Evolutionary conservation across 2,329 filamentous ascomycete genomes (phyloP).

Genomic region (Plectosphaerella cucumerina): DNA sequence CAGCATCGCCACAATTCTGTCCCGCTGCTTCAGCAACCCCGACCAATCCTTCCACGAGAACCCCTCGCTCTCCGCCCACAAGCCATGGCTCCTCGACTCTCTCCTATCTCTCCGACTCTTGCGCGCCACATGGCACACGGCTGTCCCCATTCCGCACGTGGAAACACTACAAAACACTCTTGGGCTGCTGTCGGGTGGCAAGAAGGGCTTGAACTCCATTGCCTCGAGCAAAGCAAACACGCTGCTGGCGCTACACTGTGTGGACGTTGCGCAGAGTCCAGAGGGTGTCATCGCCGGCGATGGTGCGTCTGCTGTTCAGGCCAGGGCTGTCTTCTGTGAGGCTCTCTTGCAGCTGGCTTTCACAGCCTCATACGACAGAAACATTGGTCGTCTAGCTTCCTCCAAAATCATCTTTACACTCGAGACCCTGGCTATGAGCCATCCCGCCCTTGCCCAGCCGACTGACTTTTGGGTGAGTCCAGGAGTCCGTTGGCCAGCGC

Average conservation of each 20-base stretch:
- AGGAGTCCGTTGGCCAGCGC: not conserved
- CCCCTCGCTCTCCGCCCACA: constrained; percentile 31
- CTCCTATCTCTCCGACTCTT: constrained; percentile 36
- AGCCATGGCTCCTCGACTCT: constrained; percentile 47
- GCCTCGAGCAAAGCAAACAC: constrained; percentile 30
- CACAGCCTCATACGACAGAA: constrained; percentile 22
- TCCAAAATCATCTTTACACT: constrained; percentile 40
- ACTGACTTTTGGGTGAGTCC: constrained; percentile 33
- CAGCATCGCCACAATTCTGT: constrained; percentile 39
- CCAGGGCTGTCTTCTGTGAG: constrained; percentile 29
- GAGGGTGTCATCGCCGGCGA: constrained; percentile 24
- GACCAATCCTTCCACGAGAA: constrained; percentile 7
- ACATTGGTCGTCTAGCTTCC: constrained; percentile 33
- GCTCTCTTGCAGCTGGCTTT: constrained; percentile 33
- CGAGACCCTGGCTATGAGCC: constrained; percentile 27
- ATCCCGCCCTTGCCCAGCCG: constrained; percentile 23
- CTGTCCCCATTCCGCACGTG: constrained; percentile 6
- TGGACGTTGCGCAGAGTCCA: constrained; percentile 30
- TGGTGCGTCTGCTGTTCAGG: constrained; percentile 16
- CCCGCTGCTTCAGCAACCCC: constrained; percentile 30
- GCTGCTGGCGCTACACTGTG: constrained; percentile 36
- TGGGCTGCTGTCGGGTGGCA: not conserved
- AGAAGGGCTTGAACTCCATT: not conserved
- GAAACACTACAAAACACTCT: not conserved
- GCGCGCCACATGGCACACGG: constrained; percentile 31